Evolutionary conservation across 176 grass and related monocot genomes (phyloP).

Genomic region (Metroxylon sagu): DNA sequence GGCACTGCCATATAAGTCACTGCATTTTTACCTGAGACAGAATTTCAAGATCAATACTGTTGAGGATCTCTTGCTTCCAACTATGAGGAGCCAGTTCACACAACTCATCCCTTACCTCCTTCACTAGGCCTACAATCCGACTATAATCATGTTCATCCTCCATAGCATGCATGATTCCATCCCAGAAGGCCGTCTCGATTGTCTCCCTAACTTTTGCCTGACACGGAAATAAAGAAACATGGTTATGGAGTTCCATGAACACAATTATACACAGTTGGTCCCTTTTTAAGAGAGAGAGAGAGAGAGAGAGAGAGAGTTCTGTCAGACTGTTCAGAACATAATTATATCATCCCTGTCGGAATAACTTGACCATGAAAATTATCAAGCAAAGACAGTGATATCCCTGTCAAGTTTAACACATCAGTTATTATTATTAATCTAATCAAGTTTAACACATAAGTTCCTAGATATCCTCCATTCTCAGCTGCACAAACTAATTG

Average conservation of each 20-base stretch:
- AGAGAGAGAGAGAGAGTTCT: too few species aligned
- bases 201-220: conserved; percentile 59
- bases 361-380: too few species aligned
- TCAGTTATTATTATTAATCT: too few species aligned
- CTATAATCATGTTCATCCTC: conserved; percentile 60
- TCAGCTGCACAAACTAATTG: too few species aligned
- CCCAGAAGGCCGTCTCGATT: conserved; percentile 92
- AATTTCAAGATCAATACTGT: conserved; percentile 78
- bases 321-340: too few species aligned
- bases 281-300: too few species aligned
- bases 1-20: too few species aligned
- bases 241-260: neutral
- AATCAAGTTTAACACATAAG: too few species aligned
- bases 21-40: conserved; percentile 57
- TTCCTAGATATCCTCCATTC: too few species aligned
- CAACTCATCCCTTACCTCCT: conserved; percentile 83
- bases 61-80: conserved; percentile 72
- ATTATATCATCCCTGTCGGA: too few species aligned
- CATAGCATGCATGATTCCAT: conserved; percentile 56
- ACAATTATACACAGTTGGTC: neutral
- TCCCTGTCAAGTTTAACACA: too few species aligned
- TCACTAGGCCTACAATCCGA: conserved; percentile 62
- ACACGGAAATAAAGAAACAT: conserved; percentile 8
- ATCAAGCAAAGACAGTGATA: too few species aligned
- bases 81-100: conserved; percentile 58